Evolutionary conservation across 257 asterid genomes (phyloP).

Genomic region (Solanum stenotomum): DNA sequence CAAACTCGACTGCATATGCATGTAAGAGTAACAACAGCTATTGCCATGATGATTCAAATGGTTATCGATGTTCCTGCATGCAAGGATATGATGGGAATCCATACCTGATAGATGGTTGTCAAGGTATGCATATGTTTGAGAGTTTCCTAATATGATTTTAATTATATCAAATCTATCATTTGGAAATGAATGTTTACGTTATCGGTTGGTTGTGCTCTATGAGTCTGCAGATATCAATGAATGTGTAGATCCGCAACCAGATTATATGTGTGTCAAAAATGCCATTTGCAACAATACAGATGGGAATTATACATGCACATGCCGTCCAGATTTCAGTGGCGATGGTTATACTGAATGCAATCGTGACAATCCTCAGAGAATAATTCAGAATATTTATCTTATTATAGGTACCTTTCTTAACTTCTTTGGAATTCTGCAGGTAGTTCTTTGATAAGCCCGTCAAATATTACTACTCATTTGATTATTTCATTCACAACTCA

Average conservation of each 20-base stretch:
- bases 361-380: not conserved
- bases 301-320: constrained; percentile 16
- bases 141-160: not conserved
- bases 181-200: not conserved
- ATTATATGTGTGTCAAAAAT: constrained; percentile 4
- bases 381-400: not conserved
- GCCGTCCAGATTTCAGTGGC: constrained; percentile 20
- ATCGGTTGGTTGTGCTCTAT: not conserved
- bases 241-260: not conserved
- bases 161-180: not conserved
- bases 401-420: not conserved
- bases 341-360: constrained; percentile 9
- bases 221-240: constrained; percentile 33
- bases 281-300: not conserved
- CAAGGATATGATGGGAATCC: constrained; percentile 36
- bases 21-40: constrained; percentile 17
- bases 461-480: too few relatives aligned
- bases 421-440: not conserved
- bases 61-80: constrained; percentile 24
- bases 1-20: not conserved
- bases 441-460: too few relatives aligned
- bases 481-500: too few relatives aligned
- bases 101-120: too few relatives aligned
- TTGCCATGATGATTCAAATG: not conserved
- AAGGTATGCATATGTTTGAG: not conserved